Conservation (phyloP, 2,329 filamentous ascomycete genomes). For the Neoarthrinium moseri region DNA sequence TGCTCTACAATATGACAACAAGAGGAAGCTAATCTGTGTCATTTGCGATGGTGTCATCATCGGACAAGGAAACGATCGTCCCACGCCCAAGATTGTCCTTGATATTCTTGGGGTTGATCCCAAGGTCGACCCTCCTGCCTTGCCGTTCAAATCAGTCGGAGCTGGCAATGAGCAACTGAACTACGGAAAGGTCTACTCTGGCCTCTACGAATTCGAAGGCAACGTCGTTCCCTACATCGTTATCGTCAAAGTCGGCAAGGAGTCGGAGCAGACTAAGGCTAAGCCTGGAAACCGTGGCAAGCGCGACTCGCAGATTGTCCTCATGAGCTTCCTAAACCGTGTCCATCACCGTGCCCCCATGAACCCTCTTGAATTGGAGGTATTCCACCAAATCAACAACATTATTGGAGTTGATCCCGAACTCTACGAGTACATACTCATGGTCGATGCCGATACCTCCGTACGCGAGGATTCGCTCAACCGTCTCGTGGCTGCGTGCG, state of each 20-base stretch:
- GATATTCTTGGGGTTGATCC: slow-evolving; percentile 97
- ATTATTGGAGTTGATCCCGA: slow-evolving; percentile 97
- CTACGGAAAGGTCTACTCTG: slow-evolving; percentile 97
- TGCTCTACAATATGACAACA: slow-evolving; percentile 95
- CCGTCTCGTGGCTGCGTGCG: slow-evolving; percentile 85
- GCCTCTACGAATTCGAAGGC: slow-evolving; percentile 94
- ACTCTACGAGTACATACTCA: slow-evolving; percentile 93
- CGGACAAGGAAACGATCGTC: slow-evolving; percentile 91
- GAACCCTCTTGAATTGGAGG: slow-evolving; percentile 94
- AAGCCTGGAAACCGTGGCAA: slow-evolving; percentile 98
- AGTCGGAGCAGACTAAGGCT: slow-evolving; percentile 84
- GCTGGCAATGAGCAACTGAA: slow-evolving; percentile 89
- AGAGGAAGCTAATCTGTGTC: slow-evolving; percentile 93
- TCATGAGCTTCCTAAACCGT: slow-evolving; percentile 97
- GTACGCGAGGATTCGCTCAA: slow-evolving; percentile 92
- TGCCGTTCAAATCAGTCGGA: slow-evolving; percentile 93
- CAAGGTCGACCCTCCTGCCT: slow-evolving; percentile 89
- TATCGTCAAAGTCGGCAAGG: slow-evolving; percentile 94
- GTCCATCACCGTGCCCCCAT: slow-evolving; percentile 93
- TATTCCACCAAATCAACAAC: slow-evolving; percentile 99
- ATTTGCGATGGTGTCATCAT: slow-evolving; percentile 98
- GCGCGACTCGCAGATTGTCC: slow-evolving; percentile 92
- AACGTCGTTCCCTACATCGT: slow-evolving; percentile 97
- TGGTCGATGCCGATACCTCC: slow-evolving; percentile 97
- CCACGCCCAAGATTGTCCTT: slow-evolving; percentile 95